phyloP scores from a whole-genome alignment of 345 rosid genomes.

The Anacardium occidentale region DNA sequence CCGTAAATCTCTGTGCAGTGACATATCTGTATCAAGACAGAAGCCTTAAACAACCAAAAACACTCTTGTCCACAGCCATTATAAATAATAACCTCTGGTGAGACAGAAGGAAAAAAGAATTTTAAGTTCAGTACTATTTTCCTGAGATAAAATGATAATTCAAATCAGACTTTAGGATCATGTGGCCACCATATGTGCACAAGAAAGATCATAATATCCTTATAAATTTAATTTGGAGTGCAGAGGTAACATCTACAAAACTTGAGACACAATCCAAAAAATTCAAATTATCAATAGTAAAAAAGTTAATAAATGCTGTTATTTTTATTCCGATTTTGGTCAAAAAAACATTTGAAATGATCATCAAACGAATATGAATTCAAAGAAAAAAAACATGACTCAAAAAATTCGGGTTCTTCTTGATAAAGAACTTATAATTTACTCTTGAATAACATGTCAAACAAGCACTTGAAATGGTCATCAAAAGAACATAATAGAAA shows the following conservation, averaged over 20 bases:
- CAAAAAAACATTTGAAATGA: no score
- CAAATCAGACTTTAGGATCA: not conserved
- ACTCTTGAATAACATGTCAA: no score
- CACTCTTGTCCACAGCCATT: not conserved
- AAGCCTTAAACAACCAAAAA: not conserved
- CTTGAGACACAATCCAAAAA: not conserved
- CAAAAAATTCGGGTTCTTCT: no score
- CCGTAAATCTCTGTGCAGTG: conserved; percentile 69
- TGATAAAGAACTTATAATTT: no score
- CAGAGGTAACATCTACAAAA: not conserved
- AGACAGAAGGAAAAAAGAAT: no score
- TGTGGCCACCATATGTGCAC: not conserved
- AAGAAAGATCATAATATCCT: not conserved
- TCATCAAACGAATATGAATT: no score
- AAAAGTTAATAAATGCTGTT: no score
- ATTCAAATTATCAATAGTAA: not conserved
- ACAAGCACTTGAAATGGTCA: no score
- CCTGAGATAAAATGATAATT: not conserved
- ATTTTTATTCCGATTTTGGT: no score
- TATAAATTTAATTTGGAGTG: not conserved
- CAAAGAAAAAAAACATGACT: no score
- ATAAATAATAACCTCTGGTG: not conserved
- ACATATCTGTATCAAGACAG: conserved; percentile 49
- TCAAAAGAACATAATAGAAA: no score
- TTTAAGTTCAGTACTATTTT: not conserved